These are phyloP conservation scores for Lipomyces yamadae DNA, from an alignment of 805 yeast genomes.

Conservation along the genomic window DNA sequence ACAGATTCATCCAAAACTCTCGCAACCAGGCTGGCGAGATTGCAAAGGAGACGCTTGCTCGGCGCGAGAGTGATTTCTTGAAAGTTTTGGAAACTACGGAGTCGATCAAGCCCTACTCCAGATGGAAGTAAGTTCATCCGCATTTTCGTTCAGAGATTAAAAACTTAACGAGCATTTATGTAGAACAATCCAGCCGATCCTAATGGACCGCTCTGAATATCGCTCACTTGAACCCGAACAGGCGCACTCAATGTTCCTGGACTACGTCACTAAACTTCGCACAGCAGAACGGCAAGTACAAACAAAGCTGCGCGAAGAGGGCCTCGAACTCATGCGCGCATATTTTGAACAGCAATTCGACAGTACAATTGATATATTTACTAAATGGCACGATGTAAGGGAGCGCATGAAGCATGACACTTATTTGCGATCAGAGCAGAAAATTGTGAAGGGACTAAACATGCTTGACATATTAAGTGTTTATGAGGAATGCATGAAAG, in stretches of 20 bases:
- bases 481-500: conserved; percentile 51
- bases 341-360: conserved; percentile 14
- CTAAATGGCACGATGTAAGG: conserved; percentile 30
- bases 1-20: conserved; percentile 56
- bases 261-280: conserved; percentile 21
- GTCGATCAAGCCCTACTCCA: conserved; percentile 34
- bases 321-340: conserved; percentile 20
- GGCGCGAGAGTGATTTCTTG: conserved; percentile 58
- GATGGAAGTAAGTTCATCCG: conserved; percentile 34
- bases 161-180: background rate
- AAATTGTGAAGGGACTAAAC: conserved; percentile 45
- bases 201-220: conserved; percentile 21
- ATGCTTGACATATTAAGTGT: conserved; percentile 64
- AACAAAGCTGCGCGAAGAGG: conserved; percentile 42
- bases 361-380: conserved; percentile 13
- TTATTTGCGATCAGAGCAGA: conserved; percentile 40
- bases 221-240: conserved; percentile 26
- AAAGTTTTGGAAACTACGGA: conserved; percentile 44
- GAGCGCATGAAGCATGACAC: conserved; percentile 41
- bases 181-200: conserved; percentile 22
- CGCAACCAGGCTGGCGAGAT: conserved; percentile 23
- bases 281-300: conserved; percentile 14
- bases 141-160: background rate
- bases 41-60: conserved; percentile 59
- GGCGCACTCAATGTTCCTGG: conserved; percentile 21